Base-by-base conservation (phyloP, 768 basidiomycete genomes). In the Xerocomellus dryophilus region DNA sequence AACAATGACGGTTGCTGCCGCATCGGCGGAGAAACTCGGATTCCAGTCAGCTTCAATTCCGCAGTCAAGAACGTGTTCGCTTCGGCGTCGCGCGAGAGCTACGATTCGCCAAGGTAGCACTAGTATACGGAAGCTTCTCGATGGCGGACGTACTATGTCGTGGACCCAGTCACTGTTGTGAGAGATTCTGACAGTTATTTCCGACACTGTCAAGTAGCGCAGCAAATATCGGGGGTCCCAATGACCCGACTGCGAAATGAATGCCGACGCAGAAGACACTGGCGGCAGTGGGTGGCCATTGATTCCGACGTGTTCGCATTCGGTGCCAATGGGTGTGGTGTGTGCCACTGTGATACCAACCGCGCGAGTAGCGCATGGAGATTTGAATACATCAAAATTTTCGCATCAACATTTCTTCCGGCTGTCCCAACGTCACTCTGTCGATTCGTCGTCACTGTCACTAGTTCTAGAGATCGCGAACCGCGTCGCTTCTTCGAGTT, bases 391-490 rank as follows among this genome's bases (percentile, higher is more conserved):
- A 25, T 38, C 43, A 48, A 23, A 23, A 23, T 2, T 39, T 35
- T 27, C 47, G 35, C 44, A 38, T 53, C 56, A 47, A 47, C 25
- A 25, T 15, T 49, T 45, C 51, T 47, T 44, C 52, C 32, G 69
- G 17, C 17, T 17, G 36, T 20, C 55, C 46, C 40, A 51, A 41
- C 17, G 38, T 76, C 35, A 70, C 72, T 60, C 61, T n/a, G 49
- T 53, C 29, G 70, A 73, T 54, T 88, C 86, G 59, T 90, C 86
- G 61, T 92, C 90, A 57, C 88, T 92, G 62, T 93, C 90, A 42
- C 70, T 70, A 39, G 74, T 72, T 42, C 71, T 63, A 35, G 75
- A 70, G 47, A 53, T 56, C 7, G 63, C 70, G 14, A 74, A 68
- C 31, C 63, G 71, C 3, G 82, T 80, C 8, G 80, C 76, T 42